Percentiles rank a stretch among this genome's conserved stretches.
phyloP scores from a whole-genome alignment of 768 basidiomycete species.

The Boletus rubescentipes region DNA sequence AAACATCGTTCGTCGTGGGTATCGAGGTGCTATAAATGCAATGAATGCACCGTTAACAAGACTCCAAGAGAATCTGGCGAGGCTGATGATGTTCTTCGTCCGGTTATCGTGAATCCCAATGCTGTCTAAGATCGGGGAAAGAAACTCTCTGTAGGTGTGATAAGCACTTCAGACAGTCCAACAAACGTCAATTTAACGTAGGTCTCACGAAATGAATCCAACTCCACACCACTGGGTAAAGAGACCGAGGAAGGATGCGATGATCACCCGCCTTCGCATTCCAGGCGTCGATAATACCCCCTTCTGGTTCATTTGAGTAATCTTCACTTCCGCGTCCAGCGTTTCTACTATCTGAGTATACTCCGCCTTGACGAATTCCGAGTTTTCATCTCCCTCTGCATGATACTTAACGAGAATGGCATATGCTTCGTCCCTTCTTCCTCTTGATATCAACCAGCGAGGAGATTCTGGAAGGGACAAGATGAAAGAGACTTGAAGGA shows the following conservation, averaged over 20 bases:
- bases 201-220: conserved; percentile 10
- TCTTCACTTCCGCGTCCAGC: conserved; percentile 32
- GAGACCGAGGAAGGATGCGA: conserved; percentile 8
- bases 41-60: background rate
- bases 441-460: conserved; percentile 62
- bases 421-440: too few relatives aligned
- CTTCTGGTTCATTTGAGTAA: background rate
- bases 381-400: too few relatives aligned
- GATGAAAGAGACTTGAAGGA: conserved; percentile 54
- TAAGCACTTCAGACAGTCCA: background rate
- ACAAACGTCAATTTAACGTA: background rate
- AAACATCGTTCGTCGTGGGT: conserved; percentile 2
- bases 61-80: conserved; percentile 5
- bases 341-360: conserved; percentile 61
- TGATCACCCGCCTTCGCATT: too few relatives aligned
- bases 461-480: conserved; percentile 63
- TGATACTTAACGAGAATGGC: too few relatives aligned
- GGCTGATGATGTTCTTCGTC: too few relatives aligned
- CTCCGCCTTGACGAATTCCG: too few relatives aligned
- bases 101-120: too few relatives aligned
- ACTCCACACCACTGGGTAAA: conserved; percentile 12
- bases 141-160: conserved; percentile 2
- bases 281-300: conserved; percentile 3
- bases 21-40: conserved; percentile 4
- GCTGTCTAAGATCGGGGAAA: conserved; percentile 11